phyloP scores from a whole-genome alignment of 169 alveolate species.

The Eimeria zaria region DNA sequence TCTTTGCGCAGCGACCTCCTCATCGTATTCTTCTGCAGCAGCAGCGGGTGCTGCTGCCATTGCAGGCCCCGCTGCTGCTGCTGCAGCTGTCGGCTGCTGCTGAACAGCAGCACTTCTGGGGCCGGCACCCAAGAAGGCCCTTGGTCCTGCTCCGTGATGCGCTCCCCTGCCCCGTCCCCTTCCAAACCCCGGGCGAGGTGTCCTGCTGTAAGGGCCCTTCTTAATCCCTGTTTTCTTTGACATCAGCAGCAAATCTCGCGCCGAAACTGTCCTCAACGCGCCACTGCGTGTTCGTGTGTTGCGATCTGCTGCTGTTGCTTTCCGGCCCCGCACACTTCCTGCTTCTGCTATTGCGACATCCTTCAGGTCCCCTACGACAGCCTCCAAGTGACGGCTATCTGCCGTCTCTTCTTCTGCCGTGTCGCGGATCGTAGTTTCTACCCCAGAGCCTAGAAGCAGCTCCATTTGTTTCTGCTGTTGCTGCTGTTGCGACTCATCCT shows the following conservation, averaged over 20 bases:
- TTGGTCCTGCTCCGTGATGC: not conserved
- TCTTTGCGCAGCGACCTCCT: conserved; percentile 49
- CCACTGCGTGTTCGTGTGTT: conserved; percentile 68
- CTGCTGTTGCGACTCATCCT: conserved; percentile 46
- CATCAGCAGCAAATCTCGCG: conserved; percentile 54
- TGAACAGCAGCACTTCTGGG: conserved; percentile 14
- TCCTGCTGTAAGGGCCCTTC: conserved; percentile 47
- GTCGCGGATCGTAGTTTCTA: not conserved
- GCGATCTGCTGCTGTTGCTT: conserved; percentile 69
- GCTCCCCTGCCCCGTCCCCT: conserved; percentile 48
- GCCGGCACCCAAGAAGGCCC: conserved; percentile 26
- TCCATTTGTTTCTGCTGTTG: conserved; percentile 42
- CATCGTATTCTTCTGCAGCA: conserved; percentile 47
- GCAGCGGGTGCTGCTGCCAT: conserved; percentile 47
- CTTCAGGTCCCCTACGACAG: not conserved
- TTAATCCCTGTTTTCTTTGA: conserved; percentile 14
- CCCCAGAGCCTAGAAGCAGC: conserved; percentile 16
- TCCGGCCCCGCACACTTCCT: conserved; percentile 15
- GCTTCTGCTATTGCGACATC: conserved; percentile 34
- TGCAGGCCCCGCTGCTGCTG: not conserved
- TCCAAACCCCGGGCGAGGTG: conserved; percentile 37
- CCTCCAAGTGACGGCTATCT: conserved; percentile 1
- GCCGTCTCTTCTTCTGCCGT: conserved; percentile 21
- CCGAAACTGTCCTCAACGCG: conserved; percentile 45
- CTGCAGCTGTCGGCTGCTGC: conserved; percentile 32